Conservation (phyloP, 2,329 filamentous ascomycete genomes). For the Epichloe elymi region DNA sequence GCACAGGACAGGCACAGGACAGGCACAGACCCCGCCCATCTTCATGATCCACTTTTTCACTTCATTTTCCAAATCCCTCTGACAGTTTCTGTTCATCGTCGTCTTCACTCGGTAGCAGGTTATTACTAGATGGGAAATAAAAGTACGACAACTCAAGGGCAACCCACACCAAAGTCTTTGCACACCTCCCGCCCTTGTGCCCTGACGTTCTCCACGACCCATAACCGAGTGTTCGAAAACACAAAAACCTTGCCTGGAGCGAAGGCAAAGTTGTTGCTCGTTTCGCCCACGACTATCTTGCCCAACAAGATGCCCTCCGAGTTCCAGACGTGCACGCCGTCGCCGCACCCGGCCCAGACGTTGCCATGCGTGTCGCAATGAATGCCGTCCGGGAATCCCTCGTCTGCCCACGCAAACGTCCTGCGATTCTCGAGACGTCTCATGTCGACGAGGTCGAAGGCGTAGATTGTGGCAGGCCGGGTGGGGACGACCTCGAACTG, state of each 20-base stretch:
- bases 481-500: not conserved
- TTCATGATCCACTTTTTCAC: too few species aligned
- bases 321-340: constrained; percentile 37
- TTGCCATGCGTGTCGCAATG: constrained; percentile 42
- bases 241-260: constrained; percentile 9
- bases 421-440: constrained; percentile 24
- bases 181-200: constrained; percentile 12
- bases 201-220: constrained; percentile 8
- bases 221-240: constrained; percentile 9
- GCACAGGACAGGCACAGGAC: too few species aligned
- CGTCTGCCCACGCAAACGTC: constrained; percentile 42
- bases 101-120: too few species aligned
- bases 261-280: constrained; percentile 9
- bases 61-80: too few species aligned
- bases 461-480: constrained; percentile 6
- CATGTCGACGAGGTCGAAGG: constrained; percentile 4
- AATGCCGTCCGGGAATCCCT: constrained; percentile 47
- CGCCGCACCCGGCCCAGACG: constrained; percentile 36
- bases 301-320: constrained; percentile 32
- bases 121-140: not conserved
- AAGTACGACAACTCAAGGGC: not conserved
- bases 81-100: too few species aligned
- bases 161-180: constrained; percentile 10
- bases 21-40: too few species aligned
- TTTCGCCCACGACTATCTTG: constrained; percentile 31